Base-by-base conservation (phyloP, 139 green algal genomes). In the Chlamydomonas schloesseri region DNA sequence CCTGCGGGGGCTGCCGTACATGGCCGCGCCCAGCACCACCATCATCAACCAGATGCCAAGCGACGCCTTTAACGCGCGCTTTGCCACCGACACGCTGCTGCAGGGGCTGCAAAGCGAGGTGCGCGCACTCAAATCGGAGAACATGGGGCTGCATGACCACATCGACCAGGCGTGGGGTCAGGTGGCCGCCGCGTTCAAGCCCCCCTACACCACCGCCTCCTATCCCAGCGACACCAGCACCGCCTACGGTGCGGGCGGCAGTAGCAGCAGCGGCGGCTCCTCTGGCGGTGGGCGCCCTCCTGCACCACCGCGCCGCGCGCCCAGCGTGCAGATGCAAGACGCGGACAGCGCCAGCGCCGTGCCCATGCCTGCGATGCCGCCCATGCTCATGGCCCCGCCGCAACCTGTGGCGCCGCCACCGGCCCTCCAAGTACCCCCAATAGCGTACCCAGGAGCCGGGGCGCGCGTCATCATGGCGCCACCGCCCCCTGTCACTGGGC, bases 41-140 rank as follows among this genome's bases (percentile, higher is more conserved):
- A 71, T 71, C 65, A 37, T 71, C n/a, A 71, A 71, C n/a, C 29
- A 71, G 13, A 71, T 71, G 65, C 65, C 65, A 3, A 42, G n/a
- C 10, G 65, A 71, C n/a, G 13, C 10, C n/a, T 37, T 24, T 6
- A 71, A 71, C 26, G n/a, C 13, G 13, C 65, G 17, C 13, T 37
- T 42, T 21, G n/a, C 65, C 2, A 71, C n/a, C 10, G 65, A 71
- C n/a, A 46, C n/a, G 14, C 14, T 71, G n/a, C n/a, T 71, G n/a
- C 29, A 42, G n/a, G n/a, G n/a, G n/a, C n/a, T 71, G 65, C 65
- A 71, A n/a, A 23, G 17, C 3, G 65, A 71, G n/a, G n/a, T 37
- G n/a, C 29, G 65, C 1, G n/a, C 65, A 0, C 65, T 71, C 13
- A 69, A 69, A 23, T 34, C 26, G 28, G 62, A 69, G 26, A 69